These are phyloP conservation scores for Psilocybe tampanensis DNA, from an alignment of 768 basidiomycete genomes.

Conservation along the genomic window DNA sequence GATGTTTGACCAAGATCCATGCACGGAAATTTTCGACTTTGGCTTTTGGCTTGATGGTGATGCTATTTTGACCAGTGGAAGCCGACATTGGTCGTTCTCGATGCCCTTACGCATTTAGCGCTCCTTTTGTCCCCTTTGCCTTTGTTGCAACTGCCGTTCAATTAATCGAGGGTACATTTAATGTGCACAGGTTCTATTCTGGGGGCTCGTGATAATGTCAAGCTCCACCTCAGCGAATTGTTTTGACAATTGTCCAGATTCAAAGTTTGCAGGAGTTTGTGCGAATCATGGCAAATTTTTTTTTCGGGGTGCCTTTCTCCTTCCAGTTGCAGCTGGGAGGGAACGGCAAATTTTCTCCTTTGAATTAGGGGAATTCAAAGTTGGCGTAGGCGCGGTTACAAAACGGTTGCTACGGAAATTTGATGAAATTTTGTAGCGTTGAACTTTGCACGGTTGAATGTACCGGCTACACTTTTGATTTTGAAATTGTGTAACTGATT, in stretches of 20 bases:
- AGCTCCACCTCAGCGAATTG: background rate
- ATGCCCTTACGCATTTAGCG: slow-evolving; percentile 4
- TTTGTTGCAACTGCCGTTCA: background rate
- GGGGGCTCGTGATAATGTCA: background rate
- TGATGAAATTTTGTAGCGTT: too few relatives aligned
- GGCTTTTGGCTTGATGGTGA: background rate
- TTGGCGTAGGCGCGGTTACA: too few relatives aligned
- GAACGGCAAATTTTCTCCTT: too few relatives aligned
- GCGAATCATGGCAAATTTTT: background rate
- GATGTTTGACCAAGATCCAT: background rate
- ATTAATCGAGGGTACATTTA: background rate
- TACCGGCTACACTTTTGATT: too few relatives aligned
- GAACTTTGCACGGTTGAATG: too few relatives aligned
- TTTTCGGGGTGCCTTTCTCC: background rate
- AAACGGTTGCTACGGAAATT: too few relatives aligned
- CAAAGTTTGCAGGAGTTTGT: background rate
- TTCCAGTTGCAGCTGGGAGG: too few relatives aligned
- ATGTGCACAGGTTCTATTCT: background rate
- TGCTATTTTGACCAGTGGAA: slow-evolving; percentile 4
- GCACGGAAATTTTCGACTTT: slow-evolving; percentile 1
- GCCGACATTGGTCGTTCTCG: slow-evolving; percentile 4
- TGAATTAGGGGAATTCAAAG: too few relatives aligned
- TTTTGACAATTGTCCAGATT: background rate
- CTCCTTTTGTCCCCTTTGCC: slow-evolving; percentile 6
- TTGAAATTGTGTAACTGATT: too few relatives aligned